Conservation (phyloP, 148 eudicot genomes). For the Heliosperma pusillum region DNA sequence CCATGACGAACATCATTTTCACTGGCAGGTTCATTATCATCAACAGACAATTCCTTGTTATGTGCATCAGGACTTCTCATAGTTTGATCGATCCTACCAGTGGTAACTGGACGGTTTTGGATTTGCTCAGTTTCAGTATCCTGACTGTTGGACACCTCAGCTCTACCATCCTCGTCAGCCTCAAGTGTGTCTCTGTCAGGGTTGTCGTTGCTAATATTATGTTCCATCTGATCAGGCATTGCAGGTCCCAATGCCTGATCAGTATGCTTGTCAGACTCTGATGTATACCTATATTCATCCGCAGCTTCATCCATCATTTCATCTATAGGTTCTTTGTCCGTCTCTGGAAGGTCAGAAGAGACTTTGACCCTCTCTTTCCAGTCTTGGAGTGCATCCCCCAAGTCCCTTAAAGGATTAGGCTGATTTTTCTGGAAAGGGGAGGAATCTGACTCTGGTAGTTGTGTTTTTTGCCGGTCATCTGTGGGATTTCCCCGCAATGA, state of each 20-base stretch:
- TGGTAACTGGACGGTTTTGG: conserved; percentile 29
- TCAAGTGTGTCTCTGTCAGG: conserved; percentile 42
- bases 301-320: conserved; percentile 58
- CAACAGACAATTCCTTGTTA: conserved; percentile 31
- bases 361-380: conserved; percentile 97
- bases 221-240: conserved; percentile 69
- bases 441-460: conserved; percentile 49
- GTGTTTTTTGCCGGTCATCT: conserved; percentile 41
- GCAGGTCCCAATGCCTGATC: conserved; percentile 91
- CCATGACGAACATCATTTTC: conserved; percentile 17
- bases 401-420: conserved; percentile 73
- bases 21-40: conserved; percentile 28
- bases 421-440: conserved; percentile 50
- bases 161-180: conserved; percentile 30
- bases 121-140: conserved; percentile 37
- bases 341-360: conserved; percentile 55
- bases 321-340: conserved; percentile 39
- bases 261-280: conserved; percentile 69
- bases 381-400: conserved; percentile 90
- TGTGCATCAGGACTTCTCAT: conserved; percentile 25
- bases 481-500: conserved; percentile 51
- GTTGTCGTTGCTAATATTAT: conserved; percentile 41
- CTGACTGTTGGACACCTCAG: conserved; percentile 35
- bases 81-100: conserved; percentile 36
- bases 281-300: conserved; percentile 73